Base-by-base conservation (phyloP, 306 rosid genomes). In the Cajanus cajan region DNA sequence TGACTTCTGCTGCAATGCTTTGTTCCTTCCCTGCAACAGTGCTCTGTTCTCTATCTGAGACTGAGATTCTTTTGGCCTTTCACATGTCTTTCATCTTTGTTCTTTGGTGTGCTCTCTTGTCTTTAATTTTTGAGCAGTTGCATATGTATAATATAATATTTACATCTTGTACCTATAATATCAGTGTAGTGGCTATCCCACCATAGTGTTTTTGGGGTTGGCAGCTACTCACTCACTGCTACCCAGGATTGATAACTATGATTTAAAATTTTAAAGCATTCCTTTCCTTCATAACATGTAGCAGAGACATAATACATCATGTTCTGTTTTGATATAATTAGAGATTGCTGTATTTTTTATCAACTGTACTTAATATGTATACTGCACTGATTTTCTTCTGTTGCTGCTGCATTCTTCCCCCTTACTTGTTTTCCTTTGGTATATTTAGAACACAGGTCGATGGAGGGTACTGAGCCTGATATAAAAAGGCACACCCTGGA, bases 391-490 rank as follows among this genome's bases (percentile, higher is more conserved):
- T 36, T 55, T 24, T 59, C 77, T 71, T 64, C 69, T 36, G 80
- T 54, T 77, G 61, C 66, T 61, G 54, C 65, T 61, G 67, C 34
- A 51, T 59, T 64, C 16, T 22, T 36, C 5, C 10, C 57, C 67
- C 16, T 25, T 12, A 25, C 65, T 66, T 25, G 22, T 62, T 47
- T 55, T 5, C 22, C 31, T 21, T 59, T 33, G 45, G 57, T 36
- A 51, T 77, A 28, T 74, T 68, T 69, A 25, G 50, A 43, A 74
- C 80, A 69, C 71, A 79, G 82, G 83, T 78, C 61, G 13, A 83
- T 86, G 85, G 85, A 74, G 41, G 74, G 74, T 55, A 8, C 58
- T 7, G 84, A 79, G 55, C 76, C 63, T 78, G 80, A 82, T 67
- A 36, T 70, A 44, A 54, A 57, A 72, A 51, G 47, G 73, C 74